Evolutionary conservation across 805 yeast species (phyloP).

Genomic region (Starmerella etchellsii): DNA sequence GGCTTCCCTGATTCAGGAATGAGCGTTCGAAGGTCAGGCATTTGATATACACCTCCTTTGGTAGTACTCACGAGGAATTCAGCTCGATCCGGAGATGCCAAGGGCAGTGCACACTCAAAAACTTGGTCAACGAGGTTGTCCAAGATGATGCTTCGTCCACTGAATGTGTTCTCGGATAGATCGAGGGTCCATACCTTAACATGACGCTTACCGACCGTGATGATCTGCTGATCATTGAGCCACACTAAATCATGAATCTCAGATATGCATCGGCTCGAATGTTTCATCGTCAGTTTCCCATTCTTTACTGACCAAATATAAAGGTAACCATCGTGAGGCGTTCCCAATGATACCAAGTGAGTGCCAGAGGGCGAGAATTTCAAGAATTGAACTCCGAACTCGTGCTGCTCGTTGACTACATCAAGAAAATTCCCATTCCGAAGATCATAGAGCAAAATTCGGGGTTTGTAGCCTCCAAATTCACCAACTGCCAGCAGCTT

Average conservation of each 20-base stretch:
- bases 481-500: constrained; percentile 56
- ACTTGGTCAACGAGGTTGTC: constrained; percentile 38
- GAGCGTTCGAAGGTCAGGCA: constrained; percentile 8
- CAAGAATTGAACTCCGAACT: constrained; percentile 46
- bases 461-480: constrained; percentile 48
- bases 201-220: constrained; percentile 51
- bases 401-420: constrained; percentile 42
- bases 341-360: constrained; percentile 47
- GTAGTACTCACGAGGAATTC: constrained; percentile 15
- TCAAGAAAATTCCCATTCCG: constrained; percentile 35
- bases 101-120: constrained; percentile 32
- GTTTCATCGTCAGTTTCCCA: constrained; percentile 29
- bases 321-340: constrained; percentile 55
- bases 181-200: constrained; percentile 47
- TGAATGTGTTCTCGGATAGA: constrained; percentile 27
- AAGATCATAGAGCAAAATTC: constrained; percentile 35
- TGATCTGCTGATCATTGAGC: constrained; percentile 36
- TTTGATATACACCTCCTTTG: constrained; percentile 9
- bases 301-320: constrained; percentile 42
- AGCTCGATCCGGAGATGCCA: constrained; percentile 27
- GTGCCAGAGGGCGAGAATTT: constrained; percentile 48
- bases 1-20: background rate
- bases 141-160: constrained; percentile 48
- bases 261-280: constrained; percentile 53
- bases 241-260: constrained; percentile 44